phyloP scores from a whole-genome alignment of 225 moss, liverwort and hornwort species.

The Bryoerythrophyllum caledonicum region DNA sequence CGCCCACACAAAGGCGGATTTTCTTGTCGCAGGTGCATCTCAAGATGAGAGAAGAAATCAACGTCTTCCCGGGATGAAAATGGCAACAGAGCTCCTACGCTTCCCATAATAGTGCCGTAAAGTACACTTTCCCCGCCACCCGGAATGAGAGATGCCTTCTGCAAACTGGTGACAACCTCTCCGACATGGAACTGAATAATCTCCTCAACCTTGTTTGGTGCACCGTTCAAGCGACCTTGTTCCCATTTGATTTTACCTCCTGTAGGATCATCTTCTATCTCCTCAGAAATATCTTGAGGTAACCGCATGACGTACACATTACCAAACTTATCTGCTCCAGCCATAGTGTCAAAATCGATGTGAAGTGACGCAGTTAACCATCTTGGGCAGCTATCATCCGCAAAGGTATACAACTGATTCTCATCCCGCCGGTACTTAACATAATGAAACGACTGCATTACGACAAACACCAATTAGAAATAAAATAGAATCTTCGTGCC shows the following conservation, averaged over 20 bases:
- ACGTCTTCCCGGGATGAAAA: slow-evolving; percentile 96
- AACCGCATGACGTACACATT: slow-evolving; percentile 97
- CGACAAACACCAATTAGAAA: slow-evolving; percentile 17
- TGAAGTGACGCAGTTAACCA: slow-evolving; percentile 98
- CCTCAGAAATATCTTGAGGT: slow-evolving; percentile 97
- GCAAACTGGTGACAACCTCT: slow-evolving; percentile 95
- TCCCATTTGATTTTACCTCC: slow-evolving; percentile 99
- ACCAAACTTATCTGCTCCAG: slow-evolving; percentile 98
- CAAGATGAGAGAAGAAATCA: slow-evolving; percentile 97
- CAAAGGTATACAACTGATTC: slow-evolving; percentile 96
- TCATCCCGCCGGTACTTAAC: slow-evolving; percentile 98
- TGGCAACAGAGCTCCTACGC: slow-evolving; percentile 92
- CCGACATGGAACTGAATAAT: slow-evolving; percentile 98
- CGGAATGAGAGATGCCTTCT: slow-evolving; percentile 95
- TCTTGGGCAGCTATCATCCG: slow-evolving; percentile 98
- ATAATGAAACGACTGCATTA: slow-evolving; percentile 92
- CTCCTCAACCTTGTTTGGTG: slow-evolving; percentile 98
- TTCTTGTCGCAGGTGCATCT: slow-evolving; percentile 99
- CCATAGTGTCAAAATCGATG: slow-evolving; percentile 98
- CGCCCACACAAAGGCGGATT: slow-evolving; percentile 95
- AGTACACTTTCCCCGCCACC: slow-evolving; percentile 94
- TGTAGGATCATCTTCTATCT: slow-evolving; percentile 98
- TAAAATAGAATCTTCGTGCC: not conserved
- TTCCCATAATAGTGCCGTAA: slow-evolving; percentile 96
- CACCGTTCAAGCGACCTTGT: slow-evolving; percentile 98